Evolutionary conservation across 305 asterid genomes (phyloP), one percentile per base, ranked within the genome.

Genomic region (Fraxinus ornus): DNA sequence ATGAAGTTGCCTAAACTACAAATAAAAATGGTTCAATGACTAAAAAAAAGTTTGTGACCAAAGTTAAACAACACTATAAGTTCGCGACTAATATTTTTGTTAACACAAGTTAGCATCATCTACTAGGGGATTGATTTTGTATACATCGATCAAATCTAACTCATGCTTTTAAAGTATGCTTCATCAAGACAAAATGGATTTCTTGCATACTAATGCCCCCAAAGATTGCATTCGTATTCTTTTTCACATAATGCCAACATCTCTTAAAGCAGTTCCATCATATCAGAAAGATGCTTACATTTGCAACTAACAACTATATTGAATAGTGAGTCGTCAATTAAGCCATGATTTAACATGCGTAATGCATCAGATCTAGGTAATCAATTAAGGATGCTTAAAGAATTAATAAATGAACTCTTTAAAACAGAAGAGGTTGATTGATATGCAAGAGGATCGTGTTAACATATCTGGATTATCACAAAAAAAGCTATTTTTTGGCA

Each of bases 31-130:
- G 12, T 71, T 71, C 76, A n/a, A n/a, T 17, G 24, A 71, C 76
- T 71, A 49, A 32, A 15, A 32, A 30, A 68, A 68, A 13, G 10
- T 60, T 60, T 28, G 75, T 28, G 36, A 26, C 8, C 75, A 68
- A 68, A 10, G 8, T 28, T 12, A 5, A 68, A 13, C 75, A 68
- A 28, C 75, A 28, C 36, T 30, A 60, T 60, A 68, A 68, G 21
- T 15, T 68, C 9, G 1, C n/a, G 21, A 68, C 75, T 15, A n/a
- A 78, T 47, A 77, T 81, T 86, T 39, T 68, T 30, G 36, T 30
- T 68, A 28, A 28, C 37, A 15, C 36, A 60, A 28, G 36, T 28
- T 28, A 68, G n/a, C 75, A 68, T 30, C 36, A 68, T 28, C 39
- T 68, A 28, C 75, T 68, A 28, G 37, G 35, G 36, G 75, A 26